phyloP scores from a whole-genome alignment of 2,329 filamentous ascomycete species.

The Talaromyces albobiverticillius region DNA sequence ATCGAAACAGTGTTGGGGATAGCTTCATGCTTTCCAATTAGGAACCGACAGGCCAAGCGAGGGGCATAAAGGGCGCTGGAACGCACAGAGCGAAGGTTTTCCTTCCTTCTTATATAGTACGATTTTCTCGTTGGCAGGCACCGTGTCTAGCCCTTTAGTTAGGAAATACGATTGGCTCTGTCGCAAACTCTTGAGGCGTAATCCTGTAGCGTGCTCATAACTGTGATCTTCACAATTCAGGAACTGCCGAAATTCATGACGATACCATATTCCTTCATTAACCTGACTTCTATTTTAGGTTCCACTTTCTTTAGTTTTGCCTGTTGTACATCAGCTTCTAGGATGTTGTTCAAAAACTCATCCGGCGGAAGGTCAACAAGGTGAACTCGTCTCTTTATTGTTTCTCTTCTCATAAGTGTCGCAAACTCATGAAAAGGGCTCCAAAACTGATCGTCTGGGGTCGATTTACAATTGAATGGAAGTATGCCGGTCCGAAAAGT shows the following conservation, averaged over 20 bases:
- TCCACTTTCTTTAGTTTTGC: neutral
- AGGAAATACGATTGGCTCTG: too few relatives aligned
- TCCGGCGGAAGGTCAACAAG: neutral
- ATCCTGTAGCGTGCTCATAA: conserved; percentile 15
- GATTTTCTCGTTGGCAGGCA: too few relatives aligned
- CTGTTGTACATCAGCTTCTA: neutral
- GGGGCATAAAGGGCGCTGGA: too few relatives aligned
- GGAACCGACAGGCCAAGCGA: too few relatives aligned
- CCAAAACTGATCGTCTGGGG: neutral
- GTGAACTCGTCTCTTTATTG: neutral
- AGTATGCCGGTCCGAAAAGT: neutral
- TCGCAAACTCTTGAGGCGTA: too few relatives aligned
- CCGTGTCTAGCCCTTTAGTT: too few relatives aligned
- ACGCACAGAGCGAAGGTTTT: too few relatives aligned
- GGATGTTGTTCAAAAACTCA: neutral
- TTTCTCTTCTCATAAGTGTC: neutral
- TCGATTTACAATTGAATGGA: neutral
- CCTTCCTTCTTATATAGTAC: too few relatives aligned
- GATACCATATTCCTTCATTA: conserved; percentile 1
- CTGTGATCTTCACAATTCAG: conserved; percentile 1
- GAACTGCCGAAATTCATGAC: neutral
- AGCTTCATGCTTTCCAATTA: too few relatives aligned
- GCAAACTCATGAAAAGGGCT: neutral
- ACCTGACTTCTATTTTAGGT: neutral
- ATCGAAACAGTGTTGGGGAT: too few relatives aligned